Base-by-base conservation (phyloP, 371 early-diverging fungal species). In the Dinochytrium kinnereticum region DNA sequence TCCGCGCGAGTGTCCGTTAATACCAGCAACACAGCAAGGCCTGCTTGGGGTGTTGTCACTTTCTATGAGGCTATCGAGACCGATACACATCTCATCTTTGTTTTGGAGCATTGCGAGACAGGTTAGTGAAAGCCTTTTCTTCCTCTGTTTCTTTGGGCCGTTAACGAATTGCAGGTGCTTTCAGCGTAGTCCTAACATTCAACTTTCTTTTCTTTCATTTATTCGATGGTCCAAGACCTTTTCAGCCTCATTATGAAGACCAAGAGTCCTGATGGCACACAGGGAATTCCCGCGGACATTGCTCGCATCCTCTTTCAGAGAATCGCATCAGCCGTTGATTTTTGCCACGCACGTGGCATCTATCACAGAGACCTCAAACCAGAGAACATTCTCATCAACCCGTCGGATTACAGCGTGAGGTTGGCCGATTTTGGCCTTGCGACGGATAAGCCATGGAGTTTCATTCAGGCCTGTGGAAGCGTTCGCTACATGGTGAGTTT, bases 341-440 rank as follows among this genome's bases (percentile, higher is more conserved):
- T 88, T 81, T 91, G 91, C 69, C 96, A 96, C 78, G 77, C 82
- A 21, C 84, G 85, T 55, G 90, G 91, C 51, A 86, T 95, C 97
- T 13, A 91, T 96, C 1, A 97, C 97, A 0, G 88, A 17, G 64
- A 61, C 28, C 64, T 61, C 34, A 61, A 61, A 38, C 95, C 95
- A 7, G 97, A 96, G 80, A 96, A 96, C 83, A 90, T 96, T 68
- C 84, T 96, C 64, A 80, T 96, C 7, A 49, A 69, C 39, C 31
- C 64, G 5, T 37, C 36, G 17, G 61, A 69, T 37, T 13, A 33
- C 3, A 69, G 65, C 91, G 71, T 96, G 70, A 94, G 95, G 76
- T 85, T 98, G 26, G 91, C 95, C 24, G 98, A 98, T 78, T 98
- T 98, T 86, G 98, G 98, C 0, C 87, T 98, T 13, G 92, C 96